A percentile compares a stretch with the other conserved stretches of the same genome.
Conservation (phyloP, 805 yeast genomes). For the Debaryomyces maramus region DNA sequence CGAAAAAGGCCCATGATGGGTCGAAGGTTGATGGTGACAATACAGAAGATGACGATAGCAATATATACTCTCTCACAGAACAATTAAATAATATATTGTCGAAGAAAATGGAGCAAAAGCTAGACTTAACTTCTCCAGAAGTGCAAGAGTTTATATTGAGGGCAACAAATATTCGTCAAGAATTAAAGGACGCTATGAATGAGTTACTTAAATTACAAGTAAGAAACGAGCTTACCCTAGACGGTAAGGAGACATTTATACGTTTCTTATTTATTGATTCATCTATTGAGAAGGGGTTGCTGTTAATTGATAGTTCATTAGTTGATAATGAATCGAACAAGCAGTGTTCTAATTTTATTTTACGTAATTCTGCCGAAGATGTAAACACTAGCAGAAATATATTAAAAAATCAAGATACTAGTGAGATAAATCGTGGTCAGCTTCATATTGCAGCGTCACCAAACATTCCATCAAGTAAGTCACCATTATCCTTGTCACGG, state of each 20-base stretch:
- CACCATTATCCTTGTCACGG: constrained; percentile 20
- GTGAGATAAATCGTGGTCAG: not conserved
- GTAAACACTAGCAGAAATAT: constrained; percentile 23
- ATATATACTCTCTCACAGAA: constrained; percentile 20
- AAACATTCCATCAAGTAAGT: constrained; percentile 6
- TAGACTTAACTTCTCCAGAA: constrained; percentile 33
- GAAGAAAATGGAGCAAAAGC: constrained; percentile 29
- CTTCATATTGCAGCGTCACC: not conserved
- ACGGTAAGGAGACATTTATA: constrained; percentile 75
- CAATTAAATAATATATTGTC: constrained; percentile 33
- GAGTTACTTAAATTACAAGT: constrained; percentile 60
- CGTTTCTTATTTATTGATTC: constrained; percentile 69
- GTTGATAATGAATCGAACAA: constrained; percentile 15
- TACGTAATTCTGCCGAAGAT: constrained; percentile 21
- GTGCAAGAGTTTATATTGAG: constrained; percentile 28
- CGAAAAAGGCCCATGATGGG: not conserved
- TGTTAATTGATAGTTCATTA: constrained; percentile 38
- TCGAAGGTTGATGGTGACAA: not conserved
- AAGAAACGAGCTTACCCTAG: constrained; percentile 53
- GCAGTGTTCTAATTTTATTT: constrained; percentile 5
- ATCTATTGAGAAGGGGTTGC: constrained; percentile 59
- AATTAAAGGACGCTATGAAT: constrained; percentile 37
- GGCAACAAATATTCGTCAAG: constrained; percentile 28
- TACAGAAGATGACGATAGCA: constrained; percentile 5
- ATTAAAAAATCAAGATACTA: constrained; percentile 1